Evolutionary conservation across 768 basidiomycete genomes (phyloP), one percentile per base, ranked within the genome.

Genomic region (Tricholoma flavovirens): DNA sequence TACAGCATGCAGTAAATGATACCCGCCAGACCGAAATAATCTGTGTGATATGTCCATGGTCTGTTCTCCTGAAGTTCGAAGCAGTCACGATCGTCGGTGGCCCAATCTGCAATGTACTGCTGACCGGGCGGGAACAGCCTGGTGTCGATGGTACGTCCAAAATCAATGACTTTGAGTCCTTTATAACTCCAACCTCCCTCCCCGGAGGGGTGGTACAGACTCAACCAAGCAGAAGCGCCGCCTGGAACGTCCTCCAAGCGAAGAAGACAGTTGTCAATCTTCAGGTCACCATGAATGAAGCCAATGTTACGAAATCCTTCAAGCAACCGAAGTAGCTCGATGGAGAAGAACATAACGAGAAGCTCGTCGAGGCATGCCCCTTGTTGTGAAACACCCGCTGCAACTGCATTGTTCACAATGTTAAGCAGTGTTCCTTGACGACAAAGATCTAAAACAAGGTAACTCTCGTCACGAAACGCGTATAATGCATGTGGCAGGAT

Each of bases 221-320:
- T 72, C 1, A 84, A 80, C 87, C 95, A 93, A 1, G 82, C 77
- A 0, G 85, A 76, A 0, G 79, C 70, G 1, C 85, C 84, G 3
- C 85, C 86, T 1, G 87, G 86, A 4, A 89, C 84, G 51, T 91
- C 88, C 60, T 93, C 88, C 45, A 99, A 79, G 4, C 97, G 85
- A 8, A 98, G 76, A n/a, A 99, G 80, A 68, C 95, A 97, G 73
- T 99, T 99, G 73, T 99, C 97, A 69, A 98, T 97, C 77, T 99
- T 99, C 60, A 99, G 80, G 73, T 99, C 97, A 30, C 97, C 96
- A 65, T 99, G 97, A 62, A 99, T 90, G 74, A 98, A 91, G 10
- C 93, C 91, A 0, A 79, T 74, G 14, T 66, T 55, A 68, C 98
- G 97, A 68, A 98, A 81, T 15, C 79, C 85, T 66, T 95, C 93